Evolutionary conservation across 805 yeast genomes (phyloP).

Genomic region (Cyberlindnera mrakii): DNA sequence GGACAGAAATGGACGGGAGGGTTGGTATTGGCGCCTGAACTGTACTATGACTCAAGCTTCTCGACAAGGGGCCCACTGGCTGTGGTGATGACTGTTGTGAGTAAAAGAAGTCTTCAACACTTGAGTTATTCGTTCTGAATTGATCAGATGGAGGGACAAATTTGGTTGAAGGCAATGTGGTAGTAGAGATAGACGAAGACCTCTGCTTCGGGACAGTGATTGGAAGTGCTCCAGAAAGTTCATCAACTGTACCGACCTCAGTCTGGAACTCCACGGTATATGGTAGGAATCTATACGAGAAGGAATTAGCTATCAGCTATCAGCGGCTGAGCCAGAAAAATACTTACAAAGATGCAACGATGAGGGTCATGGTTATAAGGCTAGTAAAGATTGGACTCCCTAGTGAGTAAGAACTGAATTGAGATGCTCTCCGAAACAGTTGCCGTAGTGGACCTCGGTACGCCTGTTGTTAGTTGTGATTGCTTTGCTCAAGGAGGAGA

Average conservation of each 20-base stretch:
- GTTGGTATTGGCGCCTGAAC: background rate
- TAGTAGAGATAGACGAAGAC: constrained; percentile 12
- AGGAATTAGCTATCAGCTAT: background rate
- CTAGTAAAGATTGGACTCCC: too few species aligned
- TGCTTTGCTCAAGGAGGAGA: too few species aligned
- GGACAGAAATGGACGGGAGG: background rate
- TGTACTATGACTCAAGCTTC: background rate
- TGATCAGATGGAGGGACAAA: too few species aligned
- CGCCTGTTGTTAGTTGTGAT: too few species aligned
- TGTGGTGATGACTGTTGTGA: constrained; percentile 8
- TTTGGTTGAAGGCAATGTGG: background rate
- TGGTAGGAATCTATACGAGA: constrained; percentile 49
- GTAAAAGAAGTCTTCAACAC: constrained; percentile 23
- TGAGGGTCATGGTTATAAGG: constrained; percentile 46
- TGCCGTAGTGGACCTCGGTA: too few species aligned
- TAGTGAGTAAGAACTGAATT: too few species aligned
- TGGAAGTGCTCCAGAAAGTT: constrained; percentile 16
- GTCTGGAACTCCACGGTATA: constrained; percentile 59
- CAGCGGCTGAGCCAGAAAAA: background rate
- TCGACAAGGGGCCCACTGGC: background rate
- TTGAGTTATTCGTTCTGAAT: constrained; percentile 7
- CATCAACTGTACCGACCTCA: constrained; percentile 27
- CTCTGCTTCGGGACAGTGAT: constrained; percentile 17
- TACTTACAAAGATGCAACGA: constrained; percentile 64
- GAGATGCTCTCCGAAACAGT: too few species aligned